Conservation (phyloP, 805 yeast species). For the Clavispora fructus region DNA sequence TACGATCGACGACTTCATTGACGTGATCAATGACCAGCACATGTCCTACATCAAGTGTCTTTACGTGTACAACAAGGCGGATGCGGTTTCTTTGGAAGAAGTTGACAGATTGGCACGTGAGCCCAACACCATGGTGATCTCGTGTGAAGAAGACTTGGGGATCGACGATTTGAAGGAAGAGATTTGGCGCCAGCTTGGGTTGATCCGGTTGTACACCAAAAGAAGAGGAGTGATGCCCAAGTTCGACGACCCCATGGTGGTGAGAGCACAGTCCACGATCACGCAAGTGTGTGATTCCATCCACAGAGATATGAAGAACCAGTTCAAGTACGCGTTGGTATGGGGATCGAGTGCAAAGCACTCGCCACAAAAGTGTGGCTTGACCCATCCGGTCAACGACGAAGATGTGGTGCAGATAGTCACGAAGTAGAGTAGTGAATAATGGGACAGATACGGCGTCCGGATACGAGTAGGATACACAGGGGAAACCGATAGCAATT, state of each 20-base stretch:
- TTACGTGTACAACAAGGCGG: conserved; percentile 92
- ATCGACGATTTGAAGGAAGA: conserved; percentile 84
- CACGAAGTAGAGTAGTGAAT: conserved; percentile 49
- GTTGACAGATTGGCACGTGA: conserved; percentile 87
- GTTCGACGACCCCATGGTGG: conserved; percentile 86
- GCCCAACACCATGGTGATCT: conserved; percentile 90
- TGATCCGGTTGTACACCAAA: conserved; percentile 82
- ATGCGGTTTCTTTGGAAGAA: conserved; percentile 91
- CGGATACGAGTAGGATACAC: no score
- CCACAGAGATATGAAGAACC: conserved; percentile 87
- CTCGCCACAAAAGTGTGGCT: conserved; percentile 95
- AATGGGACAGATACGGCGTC: neutral
- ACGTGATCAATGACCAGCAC: conserved; percentile 81
- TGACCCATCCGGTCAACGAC: conserved; percentile 75
- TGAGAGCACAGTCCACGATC: conserved; percentile 70
- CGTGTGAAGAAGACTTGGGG: conserved; percentile 85
- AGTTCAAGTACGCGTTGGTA: conserved; percentile 89
- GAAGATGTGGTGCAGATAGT: conserved; percentile 93
- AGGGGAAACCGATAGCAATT: no score
- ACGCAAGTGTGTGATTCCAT: conserved; percentile 88
- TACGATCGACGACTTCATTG: conserved; percentile 89
- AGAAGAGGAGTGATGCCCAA: conserved; percentile 78
- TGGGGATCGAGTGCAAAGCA: conserved; percentile 97
- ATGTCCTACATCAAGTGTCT: conserved; percentile 86
- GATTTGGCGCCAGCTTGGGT: conserved; percentile 83